Base-by-base conservation (phyloP, 148 eudicot species). In the Bassia scoparia region DNA sequence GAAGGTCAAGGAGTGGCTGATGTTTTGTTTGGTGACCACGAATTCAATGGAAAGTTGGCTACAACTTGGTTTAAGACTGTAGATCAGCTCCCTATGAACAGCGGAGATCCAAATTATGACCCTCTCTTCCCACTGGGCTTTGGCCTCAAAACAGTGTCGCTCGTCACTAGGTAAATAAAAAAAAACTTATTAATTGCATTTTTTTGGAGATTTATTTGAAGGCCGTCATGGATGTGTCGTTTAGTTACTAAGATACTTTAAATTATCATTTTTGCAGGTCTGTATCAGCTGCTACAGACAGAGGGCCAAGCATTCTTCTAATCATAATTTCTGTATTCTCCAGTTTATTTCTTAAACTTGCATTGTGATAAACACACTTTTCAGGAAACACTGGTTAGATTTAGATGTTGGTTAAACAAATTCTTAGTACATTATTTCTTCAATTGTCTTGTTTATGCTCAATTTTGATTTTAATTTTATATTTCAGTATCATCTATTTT, bases 1-100 rank as follows among this genome's bases (percentile, higher is more conserved):
- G 91, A 90, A 82, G 98, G 91, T 43, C 86, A 79, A 72, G 96
- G 98, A 20, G 84, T 90, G 37, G 81, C 93, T 30, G 93, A 92
- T 86, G 88, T 90, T 59, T 82, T 93, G 54, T 93, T 90, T 63
- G 96, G 98, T 26, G 89, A 90, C 71, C 82, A 92, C 67, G 88
- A 77, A 1, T 92, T 92, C 61, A 81, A 80, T 2, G 98, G 98
- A 52, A 86, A 87, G 71, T 85, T 93, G 41, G 35, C 98, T 2
- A 74, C 85, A 69, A 90, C 91, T 8, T 90, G 96, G 98, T 90
- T 92, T 75, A 92, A 63, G 76, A 81, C 76, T 37, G 93, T 92
- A 0, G 90, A 88, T 80, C 96, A 92, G 68, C 96, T 90, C 31
- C 98, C 98, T 0, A 82, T 93, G 91, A 90, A 88, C 72, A 31